Conservation (phyloP, 2,329 filamentous ascomycete species). For the Stagonosporopsis rhizophila region DNA sequence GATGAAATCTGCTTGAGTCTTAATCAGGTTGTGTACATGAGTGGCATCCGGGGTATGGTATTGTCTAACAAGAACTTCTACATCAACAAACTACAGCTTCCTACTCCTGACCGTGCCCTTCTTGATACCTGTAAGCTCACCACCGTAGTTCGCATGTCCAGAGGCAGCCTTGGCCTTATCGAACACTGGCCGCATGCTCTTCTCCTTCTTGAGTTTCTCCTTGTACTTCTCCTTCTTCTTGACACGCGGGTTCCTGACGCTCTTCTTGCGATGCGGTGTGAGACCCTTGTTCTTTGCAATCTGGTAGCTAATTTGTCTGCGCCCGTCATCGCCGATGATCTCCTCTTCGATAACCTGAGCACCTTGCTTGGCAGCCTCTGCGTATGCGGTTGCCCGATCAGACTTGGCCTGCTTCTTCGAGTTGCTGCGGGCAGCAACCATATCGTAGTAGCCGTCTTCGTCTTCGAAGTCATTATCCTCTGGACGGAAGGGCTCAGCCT, state of each 20-base stretch:
- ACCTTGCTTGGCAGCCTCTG: slow-evolving; percentile 62
- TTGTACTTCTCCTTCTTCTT: slow-evolving; percentile 98
- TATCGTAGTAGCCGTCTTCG: slow-evolving; percentile 85
- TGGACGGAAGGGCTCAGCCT: slow-evolving; percentile 57
- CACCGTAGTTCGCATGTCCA: slow-evolving; percentile 71
- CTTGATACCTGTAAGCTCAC: slow-evolving; percentile 96
- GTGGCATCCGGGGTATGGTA: slow-evolving; percentile 3
- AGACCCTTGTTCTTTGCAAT: slow-evolving; percentile 99
- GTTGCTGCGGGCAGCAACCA: slow-evolving; percentile 74
- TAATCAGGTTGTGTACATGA: background rate
- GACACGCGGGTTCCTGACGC: slow-evolving; percentile 90
- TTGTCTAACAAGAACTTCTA: background rate
- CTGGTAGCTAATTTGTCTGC: slow-evolving; percentile 88
- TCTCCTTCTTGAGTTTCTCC: slow-evolving; percentile 96
- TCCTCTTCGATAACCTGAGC: slow-evolving; percentile 71
- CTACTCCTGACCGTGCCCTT: slow-evolving; percentile 89
- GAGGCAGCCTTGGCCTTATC: slow-evolving; percentile 79
- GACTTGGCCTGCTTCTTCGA: slow-evolving; percentile 77
- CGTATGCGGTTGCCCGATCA: slow-evolving; percentile 65
- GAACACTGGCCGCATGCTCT: slow-evolving; percentile 83
- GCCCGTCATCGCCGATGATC: slow-evolving; percentile 79
- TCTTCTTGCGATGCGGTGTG: slow-evolving; percentile 88
- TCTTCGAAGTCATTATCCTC: slow-evolving; percentile 55
- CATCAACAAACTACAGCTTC: slow-evolving; percentile 69
- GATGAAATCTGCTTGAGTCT: background rate